phyloP scores from a whole-genome alignment of 2,329 filamentous ascomycete species.

The Plectosphaerella sp. region DNA sequence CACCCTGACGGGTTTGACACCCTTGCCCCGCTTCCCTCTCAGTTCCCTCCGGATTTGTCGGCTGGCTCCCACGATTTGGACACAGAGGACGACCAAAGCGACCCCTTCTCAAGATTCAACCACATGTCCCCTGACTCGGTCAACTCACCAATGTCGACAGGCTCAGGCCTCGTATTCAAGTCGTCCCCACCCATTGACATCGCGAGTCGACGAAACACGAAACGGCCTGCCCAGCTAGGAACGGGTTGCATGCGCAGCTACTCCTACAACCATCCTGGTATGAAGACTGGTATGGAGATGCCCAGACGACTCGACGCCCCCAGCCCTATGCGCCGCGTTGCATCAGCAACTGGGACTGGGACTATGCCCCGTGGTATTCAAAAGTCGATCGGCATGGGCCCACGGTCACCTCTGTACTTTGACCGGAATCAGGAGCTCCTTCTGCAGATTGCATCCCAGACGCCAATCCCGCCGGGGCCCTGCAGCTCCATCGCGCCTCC shows the following conservation, averaged over 20 bases:
- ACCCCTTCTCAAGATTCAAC: conserved; percentile 13
- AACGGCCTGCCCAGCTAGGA: conserved; percentile 44
- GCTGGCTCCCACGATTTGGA: conserved; percentile 10
- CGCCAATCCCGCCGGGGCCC: conserved; percentile 33
- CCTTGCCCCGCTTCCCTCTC: conserved; percentile 1
- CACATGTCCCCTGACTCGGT: conserved; percentile 24
- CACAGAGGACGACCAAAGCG: conserved; percentile 11
- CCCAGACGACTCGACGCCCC: conserved; percentile 37
- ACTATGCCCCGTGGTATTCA: conserved; percentile 34
- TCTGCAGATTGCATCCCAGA: conserved; percentile 30
- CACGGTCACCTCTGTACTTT: conserved; percentile 38
- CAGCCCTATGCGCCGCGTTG: conserved; percentile 49
- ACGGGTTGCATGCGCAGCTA: conserved; percentile 39
- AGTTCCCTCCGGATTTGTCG: not conserved
- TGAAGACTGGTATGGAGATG: conserved; percentile 45
- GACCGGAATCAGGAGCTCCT: conserved; percentile 42
- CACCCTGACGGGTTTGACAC: conserved; percentile 6
- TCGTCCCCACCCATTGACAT: conserved; percentile 47
- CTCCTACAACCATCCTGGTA: conserved; percentile 28
- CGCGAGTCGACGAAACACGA: conserved; percentile 46
- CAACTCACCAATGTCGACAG: conserved; percentile 17
- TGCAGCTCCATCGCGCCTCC: conserved; percentile 39
- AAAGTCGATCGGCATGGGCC: conserved; percentile 28
- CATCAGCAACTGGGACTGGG: conserved; percentile 46
- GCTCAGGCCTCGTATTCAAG: conserved; percentile 33